Conservation (phyloP, 2,329 filamentous ascomycete genomes). For the Aspergillus ochraceus region DNA sequence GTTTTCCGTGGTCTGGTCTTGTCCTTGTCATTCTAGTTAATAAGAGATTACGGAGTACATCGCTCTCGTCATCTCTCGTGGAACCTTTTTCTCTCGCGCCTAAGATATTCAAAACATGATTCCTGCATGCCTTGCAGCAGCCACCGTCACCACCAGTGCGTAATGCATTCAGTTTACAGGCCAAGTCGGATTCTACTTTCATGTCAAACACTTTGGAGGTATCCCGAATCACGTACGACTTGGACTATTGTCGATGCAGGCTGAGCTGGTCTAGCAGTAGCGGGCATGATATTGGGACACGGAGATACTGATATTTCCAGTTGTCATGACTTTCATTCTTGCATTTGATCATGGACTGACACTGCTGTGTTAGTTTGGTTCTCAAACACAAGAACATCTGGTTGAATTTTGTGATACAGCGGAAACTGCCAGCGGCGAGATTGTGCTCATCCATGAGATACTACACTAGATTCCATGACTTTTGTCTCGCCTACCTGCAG, state of each 20-base stretch:
- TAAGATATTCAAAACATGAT: background rate
- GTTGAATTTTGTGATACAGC: background rate
- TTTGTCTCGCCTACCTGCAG: background rate
- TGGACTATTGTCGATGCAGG: background rate
- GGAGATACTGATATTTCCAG: background rate
- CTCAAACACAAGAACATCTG: background rate
- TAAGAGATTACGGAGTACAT: no score
- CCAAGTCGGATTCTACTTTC: slow-evolving; percentile 25
- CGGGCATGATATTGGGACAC: background rate
- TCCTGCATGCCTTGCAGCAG: slow-evolving; percentile 17
- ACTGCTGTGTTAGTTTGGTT: background rate
- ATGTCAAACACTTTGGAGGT: background rate
- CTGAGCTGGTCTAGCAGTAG: background rate
- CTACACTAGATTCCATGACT: background rate
- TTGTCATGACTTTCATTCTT: background rate
- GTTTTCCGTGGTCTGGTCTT: background rate
- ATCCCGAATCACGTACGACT: background rate
- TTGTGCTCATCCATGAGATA: background rate
- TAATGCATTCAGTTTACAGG: slow-evolving; percentile 26
- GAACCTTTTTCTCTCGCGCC: background rate
- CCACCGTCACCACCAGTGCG: slow-evolving; percentile 7
- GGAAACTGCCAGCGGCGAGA: background rate
- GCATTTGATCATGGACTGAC: background rate
- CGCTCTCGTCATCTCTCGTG: background rate
- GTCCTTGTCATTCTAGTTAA: no score